A percentile compares a stretch with the other conserved stretches of the same genome.
Evolutionary conservation across 148 eudicot species (phyloP).

Genomic region (Amaranthus cruentus): DNA sequence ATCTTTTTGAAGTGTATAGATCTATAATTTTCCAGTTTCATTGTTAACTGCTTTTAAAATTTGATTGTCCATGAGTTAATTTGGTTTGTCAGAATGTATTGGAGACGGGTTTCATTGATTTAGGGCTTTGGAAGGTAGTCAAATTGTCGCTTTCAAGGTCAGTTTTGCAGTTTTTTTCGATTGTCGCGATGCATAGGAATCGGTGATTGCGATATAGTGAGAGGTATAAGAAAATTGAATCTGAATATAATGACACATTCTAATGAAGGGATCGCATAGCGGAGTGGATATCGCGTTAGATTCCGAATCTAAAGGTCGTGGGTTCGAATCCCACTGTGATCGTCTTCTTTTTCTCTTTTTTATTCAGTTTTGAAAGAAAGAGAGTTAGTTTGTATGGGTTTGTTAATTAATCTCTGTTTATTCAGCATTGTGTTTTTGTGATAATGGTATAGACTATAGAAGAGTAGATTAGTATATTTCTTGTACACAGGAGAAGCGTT

Average conservation of each 20-base stretch:
- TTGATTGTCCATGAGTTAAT: background rate
- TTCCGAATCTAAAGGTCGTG: constrained; percentile 42
- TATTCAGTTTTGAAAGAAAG: background rate
- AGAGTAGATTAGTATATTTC: too few relatives aligned
- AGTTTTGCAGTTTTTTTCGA: background rate
- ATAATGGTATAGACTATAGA: too few relatives aligned
- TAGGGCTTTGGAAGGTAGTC: background rate
- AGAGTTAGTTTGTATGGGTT: too few relatives aligned
- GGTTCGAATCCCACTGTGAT: constrained; percentile 41
- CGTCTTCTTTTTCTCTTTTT: background rate
- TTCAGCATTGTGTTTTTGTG: too few relatives aligned
- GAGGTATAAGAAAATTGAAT: background rate
- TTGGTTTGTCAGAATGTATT: background rate
- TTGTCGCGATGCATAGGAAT: constrained; percentile 2
- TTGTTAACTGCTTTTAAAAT: background rate
- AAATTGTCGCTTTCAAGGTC: constrained; percentile 16
- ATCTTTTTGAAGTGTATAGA: background rate
- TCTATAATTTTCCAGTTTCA: background rate
- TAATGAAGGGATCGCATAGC: constrained; percentile 25
- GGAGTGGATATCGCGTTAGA: constrained; percentile 43
- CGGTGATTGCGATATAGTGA: background rate
- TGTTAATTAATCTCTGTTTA: too few relatives aligned
- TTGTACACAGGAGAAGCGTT: too few relatives aligned
- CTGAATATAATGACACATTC: background rate
- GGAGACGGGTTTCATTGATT: constrained; percentile 2